These are phyloP conservation scores for Simplicillium aogashimaense DNA, from an alignment of 2,329 filamentous ascomycete genomes.

Conservation along the genomic window DNA sequence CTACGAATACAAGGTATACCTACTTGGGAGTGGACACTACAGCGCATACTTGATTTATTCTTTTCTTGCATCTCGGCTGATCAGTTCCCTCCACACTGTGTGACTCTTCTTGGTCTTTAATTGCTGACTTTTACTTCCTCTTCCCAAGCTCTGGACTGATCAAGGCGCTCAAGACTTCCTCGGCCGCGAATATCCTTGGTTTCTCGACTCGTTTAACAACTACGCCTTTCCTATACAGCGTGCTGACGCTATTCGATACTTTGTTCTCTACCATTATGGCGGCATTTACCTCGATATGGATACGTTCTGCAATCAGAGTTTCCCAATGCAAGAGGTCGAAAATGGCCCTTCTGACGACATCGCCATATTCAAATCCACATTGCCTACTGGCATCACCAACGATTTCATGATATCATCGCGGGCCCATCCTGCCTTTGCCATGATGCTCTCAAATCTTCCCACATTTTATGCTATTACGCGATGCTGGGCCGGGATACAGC, in stretches of 20 bases:
- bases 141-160: constrained; percentile 59
- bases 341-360: constrained; percentile 10
- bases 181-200: constrained; percentile 60
- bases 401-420: constrained; percentile 68
- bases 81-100: background rate
- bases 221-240: constrained; percentile 65
- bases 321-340: constrained; percentile 18
- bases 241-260: constrained; percentile 65
- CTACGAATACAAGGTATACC: constrained; percentile 61
- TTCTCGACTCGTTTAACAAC: constrained; percentile 57
- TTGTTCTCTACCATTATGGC: constrained; percentile 61
- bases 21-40: background rate
- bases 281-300: constrained; percentile 60
- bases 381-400: constrained; percentile 71
- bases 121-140: background rate
- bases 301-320: constrained; percentile 17
- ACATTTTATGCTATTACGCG: constrained; percentile 45
- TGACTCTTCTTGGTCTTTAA: background rate
- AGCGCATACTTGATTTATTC: background rate
- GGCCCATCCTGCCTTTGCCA: constrained; percentile 64
- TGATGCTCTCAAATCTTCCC: constrained; percentile 57
- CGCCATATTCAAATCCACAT: constrained; percentile 35
- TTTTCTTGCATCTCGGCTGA: background rate
- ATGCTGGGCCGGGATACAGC: constrained; percentile 51
- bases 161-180: constrained; percentile 58